Conservation (phyloP, 768 basidiomycete genomes). For the Mycena rebaudengoi region DNA sequence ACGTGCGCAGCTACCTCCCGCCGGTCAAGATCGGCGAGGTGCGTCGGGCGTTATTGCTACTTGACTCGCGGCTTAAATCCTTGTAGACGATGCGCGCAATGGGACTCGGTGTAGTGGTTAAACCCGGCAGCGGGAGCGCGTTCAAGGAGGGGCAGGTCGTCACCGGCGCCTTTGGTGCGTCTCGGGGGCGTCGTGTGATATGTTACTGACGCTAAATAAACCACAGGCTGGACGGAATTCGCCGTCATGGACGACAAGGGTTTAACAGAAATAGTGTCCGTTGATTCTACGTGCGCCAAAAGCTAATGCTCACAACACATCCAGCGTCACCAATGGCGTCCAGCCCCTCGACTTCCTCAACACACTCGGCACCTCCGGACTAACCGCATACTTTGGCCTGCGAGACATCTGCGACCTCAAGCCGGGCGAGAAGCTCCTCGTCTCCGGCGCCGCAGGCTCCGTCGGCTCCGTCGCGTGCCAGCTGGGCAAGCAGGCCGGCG, state of each 20-base stretch:
- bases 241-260: conserved; percentile 63
- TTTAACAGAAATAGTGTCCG: conserved; percentile 63
- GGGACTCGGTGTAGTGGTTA: conserved; percentile 73
- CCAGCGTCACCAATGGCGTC: conserved; percentile 66
- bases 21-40: conserved; percentile 78
- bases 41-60: conserved; percentile 7
- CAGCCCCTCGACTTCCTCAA: conserved; percentile 82
- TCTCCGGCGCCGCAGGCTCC: conserved; percentile 91
- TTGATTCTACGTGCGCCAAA: neutral
- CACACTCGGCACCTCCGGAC: conserved; percentile 75
- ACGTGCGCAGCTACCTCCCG: conserved; percentile 73
- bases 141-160: conserved; percentile 78
- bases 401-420: conserved; percentile 83
- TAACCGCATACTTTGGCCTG: conserved; percentile 93
- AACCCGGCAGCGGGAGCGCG: conserved; percentile 59
- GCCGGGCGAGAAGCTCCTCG: conserved; percentile 84
- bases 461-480: conserved; percentile 89
- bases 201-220: neutral
- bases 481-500: conserved; percentile 79
- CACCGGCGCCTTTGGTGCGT: conserved; percentile 65
- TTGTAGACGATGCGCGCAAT: conserved; percentile 74
- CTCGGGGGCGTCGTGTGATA: neutral
- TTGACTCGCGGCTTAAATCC: neutral
- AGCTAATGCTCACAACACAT: neutral
- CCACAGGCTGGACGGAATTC: conserved; percentile 81